Percentiles rank a stretch among this genome's conserved stretches.
These are phyloP conservation scores for Pseudogymnoascus sp. DNA, from an alignment of 2,329 filamentous ascomycete species.

Conservation along the genomic window DNA sequence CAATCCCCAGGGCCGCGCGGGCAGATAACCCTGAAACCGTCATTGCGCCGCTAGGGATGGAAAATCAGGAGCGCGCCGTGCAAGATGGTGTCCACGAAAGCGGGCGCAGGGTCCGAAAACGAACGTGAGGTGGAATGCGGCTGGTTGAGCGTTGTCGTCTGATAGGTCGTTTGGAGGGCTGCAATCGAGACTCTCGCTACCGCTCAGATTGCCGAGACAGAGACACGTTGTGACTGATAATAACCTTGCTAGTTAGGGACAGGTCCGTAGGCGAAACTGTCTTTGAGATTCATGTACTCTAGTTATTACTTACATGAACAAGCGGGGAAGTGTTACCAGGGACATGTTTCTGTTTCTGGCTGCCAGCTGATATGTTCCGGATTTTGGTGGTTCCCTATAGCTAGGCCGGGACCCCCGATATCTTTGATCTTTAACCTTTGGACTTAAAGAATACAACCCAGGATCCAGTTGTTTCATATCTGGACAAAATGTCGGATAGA, in stretches of 20 bases:
- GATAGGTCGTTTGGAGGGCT: constrained; percentile 1
- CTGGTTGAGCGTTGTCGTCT: not conserved
- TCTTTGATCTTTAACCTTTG: not conserved
- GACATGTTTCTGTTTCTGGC: not conserved
- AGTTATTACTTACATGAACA: constrained; percentile 6
- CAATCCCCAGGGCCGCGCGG: constrained; percentile 27
- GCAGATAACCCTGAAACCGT: constrained; percentile 75
- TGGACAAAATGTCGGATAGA: not conserved
- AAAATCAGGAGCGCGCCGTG: not conserved
- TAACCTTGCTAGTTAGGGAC: not conserved
- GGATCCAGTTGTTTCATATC: not conserved
- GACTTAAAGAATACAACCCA: constrained; percentile 6
- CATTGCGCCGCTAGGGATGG: constrained; percentile 45
- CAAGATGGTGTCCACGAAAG: not conserved
- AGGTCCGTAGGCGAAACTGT: not conserved
- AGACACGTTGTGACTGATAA: not conserved
- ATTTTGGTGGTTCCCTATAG: not conserved
- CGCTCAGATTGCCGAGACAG: not conserved
- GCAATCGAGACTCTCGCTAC: constrained; percentile 6
- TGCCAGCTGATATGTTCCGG: not conserved
- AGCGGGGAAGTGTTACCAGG: not conserved
- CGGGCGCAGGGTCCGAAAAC: constrained; percentile 2
- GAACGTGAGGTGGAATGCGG: constrained; percentile 1
- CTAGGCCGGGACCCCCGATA: not conserved
- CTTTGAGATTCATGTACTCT: constrained; percentile 4